Evolutionary conservation across 1,284 basidiomycete species (phyloP), one percentile per base, ranked within the genome.

Genomic region (Ustilago lituana): DNA sequence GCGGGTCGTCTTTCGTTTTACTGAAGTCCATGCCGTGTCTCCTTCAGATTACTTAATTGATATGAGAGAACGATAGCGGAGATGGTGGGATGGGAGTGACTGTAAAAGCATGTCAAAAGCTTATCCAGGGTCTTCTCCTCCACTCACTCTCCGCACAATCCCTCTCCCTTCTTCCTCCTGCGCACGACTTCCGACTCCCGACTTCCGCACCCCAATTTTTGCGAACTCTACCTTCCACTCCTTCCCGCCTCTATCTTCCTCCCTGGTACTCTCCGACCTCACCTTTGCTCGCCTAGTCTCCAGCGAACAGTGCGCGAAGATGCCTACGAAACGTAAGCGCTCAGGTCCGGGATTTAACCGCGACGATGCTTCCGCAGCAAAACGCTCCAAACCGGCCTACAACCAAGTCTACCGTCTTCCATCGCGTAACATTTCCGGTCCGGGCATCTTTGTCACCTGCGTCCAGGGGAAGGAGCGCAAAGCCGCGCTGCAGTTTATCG

Each of bases 401-500:
- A 53, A 62, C 32, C 60, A 67, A 31, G 40, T 62, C 47, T 67
- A 67, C 27, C 45, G 64, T 10, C 11, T 67, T 17, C 27, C 60
- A 3, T 58, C 72, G 15, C 53, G 46, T 23, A 52, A 50, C 56
- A 70, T 74, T 17, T 57, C 57, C 1, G 75, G 75, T 10, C 73
- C 63, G 0, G 78, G 76, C 22, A 74, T 80, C 41, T 76, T 77
- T 40, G 61, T 77, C 32, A 75, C 76, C 15, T 76, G 73, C 35
- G 65, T 71, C 9, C 63, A 73, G 32, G 62, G 69, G 5, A 74
- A 71, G 35, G 78, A 80, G 49, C 57, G 76, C 23, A 80, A 79
- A 49, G 77, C 77, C 10, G 77, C 76, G 10, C 29, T 71, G 15
- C 74, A 80, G 39, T 69, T 80, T 15, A 59, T 73, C 27, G 76